A percentile compares a stretch with the other conserved stretches of the same genome.
phyloP scores from a whole-genome alignment of 2,329 filamentous ascomycete genomes.

The Fusarium keratoplasticum region DNA sequence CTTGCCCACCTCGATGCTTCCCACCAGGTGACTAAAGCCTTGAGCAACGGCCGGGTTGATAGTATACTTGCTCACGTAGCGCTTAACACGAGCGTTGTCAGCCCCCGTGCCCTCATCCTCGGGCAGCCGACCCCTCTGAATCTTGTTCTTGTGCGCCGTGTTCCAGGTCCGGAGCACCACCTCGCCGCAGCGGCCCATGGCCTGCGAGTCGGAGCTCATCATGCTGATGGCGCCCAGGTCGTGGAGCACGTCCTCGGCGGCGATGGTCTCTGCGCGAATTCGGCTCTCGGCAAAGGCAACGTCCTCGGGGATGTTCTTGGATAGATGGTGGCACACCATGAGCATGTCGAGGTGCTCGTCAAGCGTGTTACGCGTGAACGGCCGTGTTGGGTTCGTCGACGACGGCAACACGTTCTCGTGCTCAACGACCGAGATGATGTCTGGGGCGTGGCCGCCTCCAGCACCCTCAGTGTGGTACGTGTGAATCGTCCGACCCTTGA shows the following conservation, averaged over 20 bases:
- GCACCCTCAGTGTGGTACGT: constrained; percentile 98
- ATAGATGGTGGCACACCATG: constrained; percentile 97
- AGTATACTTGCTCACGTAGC: constrained; percentile 96
- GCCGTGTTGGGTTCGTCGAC: constrained; percentile 91
- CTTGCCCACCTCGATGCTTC: constrained; percentile 89
- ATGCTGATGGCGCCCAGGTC: constrained; percentile 96
- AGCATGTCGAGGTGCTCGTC: constrained; percentile 98
- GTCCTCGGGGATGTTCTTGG: constrained; percentile 93
- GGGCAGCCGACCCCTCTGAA: constrained; percentile 79
- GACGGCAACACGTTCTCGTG: constrained; percentile 88
- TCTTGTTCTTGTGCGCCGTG: constrained; percentile 96
- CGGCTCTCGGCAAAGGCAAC: constrained; percentile 94
- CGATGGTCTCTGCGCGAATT: constrained; percentile 95
- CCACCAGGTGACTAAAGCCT: constrained; percentile 88
- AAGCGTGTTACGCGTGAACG: constrained; percentile 90
- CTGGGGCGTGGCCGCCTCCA: constrained; percentile 92
- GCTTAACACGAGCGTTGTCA: constrained; percentile 92
- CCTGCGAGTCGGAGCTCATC: constrained; percentile 96
- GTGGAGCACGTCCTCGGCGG: constrained; percentile 94
- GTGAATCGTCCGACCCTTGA: constrained; percentile 90
- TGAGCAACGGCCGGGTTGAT: constrained; percentile 94
- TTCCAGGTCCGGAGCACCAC: constrained; percentile 95
- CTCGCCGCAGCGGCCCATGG: constrained; percentile 96
- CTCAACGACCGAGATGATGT: constrained; percentile 95
- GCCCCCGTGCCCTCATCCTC: constrained; percentile 84